Percentiles rank a stretch among this genome's conserved stretches.
These are phyloP conservation scores for Sugiyamaella marilandica DNA, from an alignment of 805 yeast species.

Conservation along the genomic window DNA sequence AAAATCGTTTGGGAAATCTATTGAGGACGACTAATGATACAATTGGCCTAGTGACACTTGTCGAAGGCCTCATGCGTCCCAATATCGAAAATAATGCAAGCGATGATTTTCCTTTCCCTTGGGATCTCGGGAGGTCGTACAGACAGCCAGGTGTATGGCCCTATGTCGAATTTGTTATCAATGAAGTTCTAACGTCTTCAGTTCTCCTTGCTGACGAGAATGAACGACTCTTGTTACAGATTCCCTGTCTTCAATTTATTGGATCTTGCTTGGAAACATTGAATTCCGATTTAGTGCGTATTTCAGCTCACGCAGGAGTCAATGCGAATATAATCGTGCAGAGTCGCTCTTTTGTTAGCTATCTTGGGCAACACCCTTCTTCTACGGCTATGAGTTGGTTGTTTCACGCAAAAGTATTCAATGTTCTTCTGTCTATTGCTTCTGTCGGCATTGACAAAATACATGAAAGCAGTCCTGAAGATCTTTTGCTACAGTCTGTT, in stretches of 20 bases:
- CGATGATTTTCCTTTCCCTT: conserved; percentile 48
- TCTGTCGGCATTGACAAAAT: conserved; percentile 57
- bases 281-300: conserved; percentile 48
- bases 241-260: conserved; percentile 48
- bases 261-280: conserved; percentile 46
- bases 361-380: conserved; percentile 65
- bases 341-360: conserved; percentile 43
- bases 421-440: conserved; percentile 51
- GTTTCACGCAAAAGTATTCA: conserved; percentile 55
- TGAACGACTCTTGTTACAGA: conserved; percentile 46
- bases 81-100: conserved; percentile 34
- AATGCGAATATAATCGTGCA: conserved; percentile 47
- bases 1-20: conserved; percentile 41
- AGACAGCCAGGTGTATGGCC: conserved; percentile 73
- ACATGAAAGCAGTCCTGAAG: conserved; percentile 35
- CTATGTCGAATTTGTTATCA: conserved; percentile 67
- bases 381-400: conserved; percentile 57
- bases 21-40: conserved; percentile 53
- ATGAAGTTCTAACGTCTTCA: conserved; percentile 54
- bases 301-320: conserved; percentile 47
- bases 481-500: conserved; percentile 35
- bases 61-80: conserved; percentile 41
- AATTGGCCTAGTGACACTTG: conserved; percentile 55
- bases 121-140: conserved; percentile 54
- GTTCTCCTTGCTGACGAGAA: conserved; percentile 20